phyloP scores from a whole-genome alignment of 257 asterid genomes.

The Echites panduratus region DNA sequence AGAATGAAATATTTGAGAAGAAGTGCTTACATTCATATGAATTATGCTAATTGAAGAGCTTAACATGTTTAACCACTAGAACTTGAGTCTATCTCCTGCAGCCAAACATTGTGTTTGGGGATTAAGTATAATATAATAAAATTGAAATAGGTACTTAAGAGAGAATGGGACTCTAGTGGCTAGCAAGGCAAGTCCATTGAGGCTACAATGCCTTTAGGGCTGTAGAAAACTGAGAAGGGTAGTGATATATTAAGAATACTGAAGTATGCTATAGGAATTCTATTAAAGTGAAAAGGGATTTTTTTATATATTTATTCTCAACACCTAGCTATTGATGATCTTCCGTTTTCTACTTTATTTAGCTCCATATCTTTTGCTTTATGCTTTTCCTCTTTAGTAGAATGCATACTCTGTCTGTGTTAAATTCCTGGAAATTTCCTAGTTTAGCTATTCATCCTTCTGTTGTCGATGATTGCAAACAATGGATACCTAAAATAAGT shows the following conservation, averaged over 20 bases:
- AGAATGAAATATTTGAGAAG: too few relatives aligned
- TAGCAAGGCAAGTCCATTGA: not conserved
- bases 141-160: not conserved
- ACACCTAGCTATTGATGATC: too few relatives aligned
- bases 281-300: not conserved
- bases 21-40: not conserved
- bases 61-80: not conserved
- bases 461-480: not conserved
- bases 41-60: not conserved
- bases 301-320: too few relatives aligned
- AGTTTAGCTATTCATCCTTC: not conserved
- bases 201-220: not conserved
- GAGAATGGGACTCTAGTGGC: not conserved
- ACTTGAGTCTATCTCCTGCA: not conserved
- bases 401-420: too few relatives aligned
- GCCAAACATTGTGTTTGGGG: not conserved
- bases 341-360: too few relatives aligned
- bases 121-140: not conserved
- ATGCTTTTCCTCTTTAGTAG: too few relatives aligned
- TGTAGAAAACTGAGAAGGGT: not conserved
- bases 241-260: not conserved
- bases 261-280: not conserved
- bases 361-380: too few relatives aligned
- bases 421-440: too few relatives aligned
- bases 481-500: not conserved